A percentile compares a stretch with the other conserved stretches of the same genome.
phyloP scores from a whole-genome alignment of 768 basidiomycete species.

The Leccinum barrowsii region DNA sequence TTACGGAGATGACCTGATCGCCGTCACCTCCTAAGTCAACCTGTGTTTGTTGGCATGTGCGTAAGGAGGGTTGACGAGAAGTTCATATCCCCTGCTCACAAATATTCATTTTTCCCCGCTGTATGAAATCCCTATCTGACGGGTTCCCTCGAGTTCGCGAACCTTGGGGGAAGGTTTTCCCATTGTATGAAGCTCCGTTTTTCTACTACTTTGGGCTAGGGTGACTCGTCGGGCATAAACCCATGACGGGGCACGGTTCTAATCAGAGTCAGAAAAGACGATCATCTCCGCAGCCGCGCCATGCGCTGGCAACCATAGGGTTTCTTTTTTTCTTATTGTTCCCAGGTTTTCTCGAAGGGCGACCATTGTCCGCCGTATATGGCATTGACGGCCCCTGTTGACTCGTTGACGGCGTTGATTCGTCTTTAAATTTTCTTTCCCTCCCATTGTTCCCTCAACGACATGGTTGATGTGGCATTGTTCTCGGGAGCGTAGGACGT shows the following conservation, averaged over 20 bases:
- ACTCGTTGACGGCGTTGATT: not conserved
- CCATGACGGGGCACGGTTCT: not conserved
- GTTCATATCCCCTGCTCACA: constrained; percentile 2
- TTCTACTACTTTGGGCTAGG: not conserved
- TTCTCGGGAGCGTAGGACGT: constrained; percentile 6
- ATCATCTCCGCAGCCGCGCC: constrained; percentile 11
- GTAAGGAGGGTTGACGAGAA: constrained; percentile 13
- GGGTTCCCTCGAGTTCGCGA: constrained; percentile 2
- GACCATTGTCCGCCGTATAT: constrained; percentile 23
- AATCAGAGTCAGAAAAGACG: constrained; percentile 2
- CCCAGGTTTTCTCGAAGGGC: not conserved
- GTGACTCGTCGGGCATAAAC: not conserved
- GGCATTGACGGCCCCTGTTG: constrained; percentile 9
- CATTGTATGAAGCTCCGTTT: not conserved
- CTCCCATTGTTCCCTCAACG: constrained; percentile 9
- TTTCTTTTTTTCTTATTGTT: constrained; percentile 14
- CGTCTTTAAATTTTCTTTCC: not conserved
- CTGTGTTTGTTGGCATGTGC: constrained; percentile 13
- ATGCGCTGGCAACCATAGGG: not conserved
- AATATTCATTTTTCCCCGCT: constrained; percentile 4
- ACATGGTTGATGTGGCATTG: constrained; percentile 11
- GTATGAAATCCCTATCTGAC: constrained; percentile 1
- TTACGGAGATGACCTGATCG: constrained; percentile 32
- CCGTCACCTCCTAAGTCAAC: constrained; percentile 24
- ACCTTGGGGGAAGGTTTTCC: not conserved